A percentile compares a stretch with the other conserved stretches of the same genome.
These are phyloP conservation scores for Hymenoscyphus infarciens DNA, from an alignment of 2,329 filamentous ascomycete species.

Conservation along the genomic window DNA sequence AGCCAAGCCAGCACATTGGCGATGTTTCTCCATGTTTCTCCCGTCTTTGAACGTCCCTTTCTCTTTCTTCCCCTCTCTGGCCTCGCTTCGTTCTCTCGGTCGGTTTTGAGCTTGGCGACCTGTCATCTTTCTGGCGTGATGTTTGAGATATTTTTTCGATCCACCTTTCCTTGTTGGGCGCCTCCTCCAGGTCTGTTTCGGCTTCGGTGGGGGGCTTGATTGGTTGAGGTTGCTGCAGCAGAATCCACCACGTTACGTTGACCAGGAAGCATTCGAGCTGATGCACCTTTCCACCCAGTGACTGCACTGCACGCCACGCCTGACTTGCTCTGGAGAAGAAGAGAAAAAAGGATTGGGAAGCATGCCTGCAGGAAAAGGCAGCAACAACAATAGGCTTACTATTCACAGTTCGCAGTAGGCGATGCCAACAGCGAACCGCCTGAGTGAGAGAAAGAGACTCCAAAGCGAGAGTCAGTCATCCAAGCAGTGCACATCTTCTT, in stretches of 20 bases:
- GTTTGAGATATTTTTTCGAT: conserved; percentile 27
- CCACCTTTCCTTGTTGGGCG: conserved; percentile 16
- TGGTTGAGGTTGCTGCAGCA: conserved; percentile 9
- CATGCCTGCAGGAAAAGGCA: neutral
- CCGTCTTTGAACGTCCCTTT: too few relatives aligned
- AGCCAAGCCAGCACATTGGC: too few relatives aligned
- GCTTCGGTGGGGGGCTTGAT: conserved; percentile 10
- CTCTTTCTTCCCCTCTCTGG: too few relatives aligned
- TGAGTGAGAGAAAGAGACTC: neutral
- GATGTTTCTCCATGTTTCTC: too few relatives aligned
- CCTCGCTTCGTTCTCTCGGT: conserved; percentile 7
- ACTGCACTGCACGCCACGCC: too few relatives aligned
- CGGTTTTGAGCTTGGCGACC: conserved; percentile 6
- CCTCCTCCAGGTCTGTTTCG: conserved; percentile 26
- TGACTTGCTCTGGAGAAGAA: neutral
- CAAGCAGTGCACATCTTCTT: neutral
- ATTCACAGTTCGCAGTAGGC: neutral
- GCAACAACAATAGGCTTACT: neutral
- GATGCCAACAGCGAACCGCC: neutral
- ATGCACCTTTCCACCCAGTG: neutral
- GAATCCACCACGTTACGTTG: neutral
- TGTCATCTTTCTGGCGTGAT: conserved; percentile 19
- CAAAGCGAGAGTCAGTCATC: neutral
- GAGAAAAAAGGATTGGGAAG: neutral
- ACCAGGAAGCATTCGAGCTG: neutral